phyloP scores from a whole-genome alignment of 331 rosid species.

The Dryas integrifolia region DNA sequence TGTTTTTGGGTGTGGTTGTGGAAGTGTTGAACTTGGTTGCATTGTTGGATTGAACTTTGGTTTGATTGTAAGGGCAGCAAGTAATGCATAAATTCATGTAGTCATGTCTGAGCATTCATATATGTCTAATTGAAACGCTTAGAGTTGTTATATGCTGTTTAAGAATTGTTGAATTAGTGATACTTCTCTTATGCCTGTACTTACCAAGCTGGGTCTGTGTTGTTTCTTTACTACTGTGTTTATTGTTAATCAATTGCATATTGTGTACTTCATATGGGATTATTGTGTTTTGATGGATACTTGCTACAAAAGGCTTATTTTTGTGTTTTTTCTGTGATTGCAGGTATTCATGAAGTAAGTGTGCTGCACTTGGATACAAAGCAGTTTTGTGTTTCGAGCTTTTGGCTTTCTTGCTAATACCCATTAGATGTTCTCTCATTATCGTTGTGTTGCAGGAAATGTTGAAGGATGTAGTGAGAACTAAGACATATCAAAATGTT shows the following conservation, averaged over 20 bases:
- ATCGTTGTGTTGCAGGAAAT: constrained; percentile 63
- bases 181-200: no score
- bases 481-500: constrained; percentile 92
- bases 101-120: not conserved
- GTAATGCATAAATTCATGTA: not conserved
- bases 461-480: constrained; percentile 94
- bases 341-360: constrained; percentile 99
- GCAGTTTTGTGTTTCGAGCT: not conserved
- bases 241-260: not conserved
- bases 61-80: constrained; percentile 3
- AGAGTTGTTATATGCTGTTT: not conserved
- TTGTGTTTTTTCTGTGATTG: constrained; percentile 35
- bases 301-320: constrained; percentile 11
- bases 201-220: not conserved
- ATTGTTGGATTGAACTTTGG: not conserved
- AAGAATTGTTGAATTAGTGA: not conserved
- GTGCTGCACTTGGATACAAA: constrained; percentile 26
- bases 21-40: constrained; percentile 3
- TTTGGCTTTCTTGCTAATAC: not conserved
- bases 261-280: not conserved
- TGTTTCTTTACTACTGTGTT: not conserved
- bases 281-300: not conserved
- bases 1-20: not conserved
- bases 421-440: constrained; percentile 17
- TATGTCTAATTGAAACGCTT: not conserved